These are phyloP conservation scores for Verbena officinalis DNA, from an alignment of 257 asterid genomes.

Conservation along the genomic window DNA sequence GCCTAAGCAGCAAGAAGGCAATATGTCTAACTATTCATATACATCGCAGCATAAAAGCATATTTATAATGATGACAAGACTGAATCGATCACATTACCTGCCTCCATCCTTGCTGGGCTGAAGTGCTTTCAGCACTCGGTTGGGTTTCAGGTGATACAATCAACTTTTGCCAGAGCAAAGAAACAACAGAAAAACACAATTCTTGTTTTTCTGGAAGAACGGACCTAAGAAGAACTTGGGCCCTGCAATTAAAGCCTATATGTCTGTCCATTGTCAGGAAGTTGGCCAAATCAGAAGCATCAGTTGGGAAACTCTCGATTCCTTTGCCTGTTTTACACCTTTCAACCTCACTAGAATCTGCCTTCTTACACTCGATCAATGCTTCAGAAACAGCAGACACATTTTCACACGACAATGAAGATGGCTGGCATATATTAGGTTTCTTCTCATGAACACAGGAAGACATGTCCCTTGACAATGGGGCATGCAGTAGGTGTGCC, in stretches of 20 bases:
- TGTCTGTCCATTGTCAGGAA: constrained; percentile 74
- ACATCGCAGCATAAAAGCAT: constrained; percentile 5
- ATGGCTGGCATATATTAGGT: constrained; percentile 42
- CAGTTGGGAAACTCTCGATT: constrained; percentile 52
- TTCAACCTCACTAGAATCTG: constrained; percentile 35
- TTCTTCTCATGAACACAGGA: constrained; percentile 47
- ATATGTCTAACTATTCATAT: constrained; percentile 3
- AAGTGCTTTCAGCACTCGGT: constrained; percentile 77
- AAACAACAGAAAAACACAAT: constrained; percentile 83
- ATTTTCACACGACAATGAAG: constrained; percentile 36
- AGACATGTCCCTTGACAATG: constrained; percentile 45
- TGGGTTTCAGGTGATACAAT: constrained; percentile 80
- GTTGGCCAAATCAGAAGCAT: constrained; percentile 79
- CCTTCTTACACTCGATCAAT: constrained; percentile 35
- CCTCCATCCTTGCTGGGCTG: constrained; percentile 95
- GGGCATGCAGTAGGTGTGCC: constrained; percentile 57
- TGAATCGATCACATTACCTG: constrained; percentile 52
- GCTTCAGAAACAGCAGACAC: constrained; percentile 44
- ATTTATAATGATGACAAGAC: constrained; percentile 1
- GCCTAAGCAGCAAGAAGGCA: constrained; percentile 2
- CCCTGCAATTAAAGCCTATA: constrained; percentile 63
- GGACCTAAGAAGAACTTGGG: constrained; percentile 64
- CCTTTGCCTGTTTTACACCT: constrained; percentile 45
- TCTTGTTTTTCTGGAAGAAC: constrained; percentile 75
- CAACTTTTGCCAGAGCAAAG: constrained; percentile 84